Base-by-base conservation (phyloP, 805 yeast genomes). In the Monosporozyma aerobia region DNA sequence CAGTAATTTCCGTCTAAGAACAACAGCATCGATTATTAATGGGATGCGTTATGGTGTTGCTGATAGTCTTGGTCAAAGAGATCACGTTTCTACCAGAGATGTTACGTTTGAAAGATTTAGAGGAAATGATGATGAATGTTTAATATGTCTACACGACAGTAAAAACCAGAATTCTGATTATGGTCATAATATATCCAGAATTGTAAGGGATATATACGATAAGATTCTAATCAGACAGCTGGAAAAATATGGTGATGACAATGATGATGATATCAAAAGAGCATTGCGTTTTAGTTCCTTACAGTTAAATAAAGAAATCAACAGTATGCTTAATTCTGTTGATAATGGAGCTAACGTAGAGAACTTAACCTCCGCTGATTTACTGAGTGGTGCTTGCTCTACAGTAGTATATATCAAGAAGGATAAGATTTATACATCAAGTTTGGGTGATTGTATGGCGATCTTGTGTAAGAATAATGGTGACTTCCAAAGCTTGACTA, bases 401-500 rank as follows among this genome's bases (percentile, higher is more conserved):
- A 83, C 97, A 0, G 81, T 89, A 11, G 74, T 89, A 13, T 94
- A 88, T 65, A 77, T 92, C 59, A 81, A 80, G 55, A 95, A 84
- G 19, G 78, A 79, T 50, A 76, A 73, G 51, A 65, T 90, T 23
- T 89, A 83, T 66, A 77, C 90, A 25, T 97, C 97, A 2, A 90
- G 90, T 57, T 79, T 88, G 51, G 99, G 99, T 61, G 97, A 94
- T 62, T 82, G 88, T 2, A 85, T 84, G 77, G 90, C 89, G 1
- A 74, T 94, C 49, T 66, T 92, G 49, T 82, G 95, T 7, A 79
- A 85, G 54, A 79, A 81, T 43, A 89, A 87, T 67, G 97, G 98
- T 32, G 92, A 88, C 48, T 85, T 80, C 64, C 72, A 75, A n/a
- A 72, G 80, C 3, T 71, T 94, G 44, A 85, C 96, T 1, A 80